Conservation (phyloP, 495 filamentous ascomycete genomes). For the Tuber brumale region DNA sequence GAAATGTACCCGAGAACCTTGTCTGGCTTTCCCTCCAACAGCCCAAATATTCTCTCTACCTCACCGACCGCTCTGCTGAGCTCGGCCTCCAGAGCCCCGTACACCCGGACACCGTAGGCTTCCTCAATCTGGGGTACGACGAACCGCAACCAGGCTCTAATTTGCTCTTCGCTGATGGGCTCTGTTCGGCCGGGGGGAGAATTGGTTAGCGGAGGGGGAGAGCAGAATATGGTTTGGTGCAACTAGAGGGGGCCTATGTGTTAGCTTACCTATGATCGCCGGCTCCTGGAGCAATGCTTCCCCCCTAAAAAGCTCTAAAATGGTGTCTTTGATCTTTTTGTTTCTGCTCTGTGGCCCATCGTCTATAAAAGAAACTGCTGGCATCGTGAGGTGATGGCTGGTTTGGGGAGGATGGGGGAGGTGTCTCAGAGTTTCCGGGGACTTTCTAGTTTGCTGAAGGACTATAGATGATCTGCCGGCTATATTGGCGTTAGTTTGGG, state of each 20-base stretch:
- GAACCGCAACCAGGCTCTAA: background rate
- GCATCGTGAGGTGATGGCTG: background rate
- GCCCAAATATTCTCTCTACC: too few relatives aligned
- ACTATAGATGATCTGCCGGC: background rate
- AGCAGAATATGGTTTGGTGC: background rate
- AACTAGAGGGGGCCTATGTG: background rate
- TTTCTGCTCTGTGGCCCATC: too few relatives aligned
- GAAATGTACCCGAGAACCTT: too few relatives aligned
- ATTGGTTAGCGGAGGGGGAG: background rate
- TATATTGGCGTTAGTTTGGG: background rate
- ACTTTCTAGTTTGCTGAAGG: background rate
- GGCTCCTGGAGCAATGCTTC: fast-evolving
- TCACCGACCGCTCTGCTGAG: too few relatives aligned
- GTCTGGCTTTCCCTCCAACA: too few relatives aligned
- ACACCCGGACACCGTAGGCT: background rate
- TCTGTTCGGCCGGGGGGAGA: background rate
- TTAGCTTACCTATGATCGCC: background rate
- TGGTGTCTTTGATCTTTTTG: background rate
- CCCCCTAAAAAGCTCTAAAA: background rate
- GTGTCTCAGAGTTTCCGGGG: background rate
- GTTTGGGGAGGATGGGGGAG: too few relatives aligned
- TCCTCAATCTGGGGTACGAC: background rate
- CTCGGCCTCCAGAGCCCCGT: too few relatives aligned
- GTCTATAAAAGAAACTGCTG: too few relatives aligned
- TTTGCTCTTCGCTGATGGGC: background rate